phyloP scores from a whole-genome alignment of 371 early-diverging fungal genomes.

The Antonospora locustae region DNA sequence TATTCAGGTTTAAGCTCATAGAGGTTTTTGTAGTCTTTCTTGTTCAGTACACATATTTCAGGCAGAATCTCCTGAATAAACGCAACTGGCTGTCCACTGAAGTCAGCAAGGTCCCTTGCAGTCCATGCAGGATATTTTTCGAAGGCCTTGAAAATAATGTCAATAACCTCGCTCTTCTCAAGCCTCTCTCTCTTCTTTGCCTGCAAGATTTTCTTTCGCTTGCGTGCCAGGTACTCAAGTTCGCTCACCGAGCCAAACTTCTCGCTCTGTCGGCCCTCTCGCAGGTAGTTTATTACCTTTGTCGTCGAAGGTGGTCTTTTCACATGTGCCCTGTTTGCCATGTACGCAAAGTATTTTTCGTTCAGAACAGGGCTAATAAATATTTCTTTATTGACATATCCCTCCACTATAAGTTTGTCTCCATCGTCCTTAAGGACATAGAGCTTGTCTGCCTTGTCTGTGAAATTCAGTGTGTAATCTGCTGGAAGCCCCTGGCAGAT shows the following conservation, averaged over 20 bases:
- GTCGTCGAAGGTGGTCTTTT: conserved; percentile 11
- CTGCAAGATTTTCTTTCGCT: conserved; percentile 51
- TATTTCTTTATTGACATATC: conserved; percentile 42
- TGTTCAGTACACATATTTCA: conserved; percentile 54
- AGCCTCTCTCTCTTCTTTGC: conserved; percentile 55
- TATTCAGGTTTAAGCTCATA: conserved; percentile 55
- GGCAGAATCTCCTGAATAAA: conserved; percentile 54
- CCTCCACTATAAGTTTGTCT: conserved; percentile 35
- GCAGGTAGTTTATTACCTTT: conserved; percentile 45
- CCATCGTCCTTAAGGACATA: conserved; percentile 17
- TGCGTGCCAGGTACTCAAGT: conserved; percentile 49
- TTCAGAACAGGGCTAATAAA: conserved; percentile 48
- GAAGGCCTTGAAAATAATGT: conserved; percentile 56
- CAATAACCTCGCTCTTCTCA: conserved; percentile 50
- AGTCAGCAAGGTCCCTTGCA: conserved; percentile 54
- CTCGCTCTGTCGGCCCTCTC: conserved; percentile 45
- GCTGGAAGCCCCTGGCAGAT: conserved; percentile 16
- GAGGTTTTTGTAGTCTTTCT: conserved; percentile 54
- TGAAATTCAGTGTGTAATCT: conserved; percentile 22
- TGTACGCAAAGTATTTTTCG: conserved; percentile 51
- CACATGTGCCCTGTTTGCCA: conserved; percentile 22
- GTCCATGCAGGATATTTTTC: conserved; percentile 54
- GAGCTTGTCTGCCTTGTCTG: conserved; percentile 19
- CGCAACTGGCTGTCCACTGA: conserved; percentile 55
- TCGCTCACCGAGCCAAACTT: conserved; percentile 47